phyloP scores from a whole-genome alignment of 768 basidiomycete species.

The Coprinopsis marcescibilis region DNA sequence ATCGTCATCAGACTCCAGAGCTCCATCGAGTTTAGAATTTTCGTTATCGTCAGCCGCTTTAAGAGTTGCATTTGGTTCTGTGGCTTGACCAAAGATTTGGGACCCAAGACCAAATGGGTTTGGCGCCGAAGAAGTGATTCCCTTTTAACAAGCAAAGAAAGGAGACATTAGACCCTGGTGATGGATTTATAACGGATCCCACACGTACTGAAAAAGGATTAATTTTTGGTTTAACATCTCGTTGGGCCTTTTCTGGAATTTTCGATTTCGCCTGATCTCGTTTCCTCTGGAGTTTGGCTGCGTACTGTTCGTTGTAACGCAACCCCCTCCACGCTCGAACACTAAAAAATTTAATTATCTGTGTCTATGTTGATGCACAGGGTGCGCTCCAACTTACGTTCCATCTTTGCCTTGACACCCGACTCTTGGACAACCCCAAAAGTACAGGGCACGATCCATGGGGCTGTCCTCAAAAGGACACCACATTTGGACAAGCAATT shows the following conservation, averaged over 20 bases:
- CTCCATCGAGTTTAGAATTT: constrained; percentile 24
- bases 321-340: constrained; percentile 79
- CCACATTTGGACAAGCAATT: constrained; percentile 83
- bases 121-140: constrained; percentile 18
- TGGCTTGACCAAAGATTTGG: constrained; percentile 53
- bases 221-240: constrained; percentile 23
- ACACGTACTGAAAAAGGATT: constrained; percentile 70
- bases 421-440: constrained; percentile 74
- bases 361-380: background rate
- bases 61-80: background rate
- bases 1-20: constrained; percentile 28
- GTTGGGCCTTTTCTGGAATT: constrained; percentile 24
- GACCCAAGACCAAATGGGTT: constrained; percentile 53
- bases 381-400: constrained; percentile 56
- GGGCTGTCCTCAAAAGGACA: constrained; percentile 84
- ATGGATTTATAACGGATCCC: background rate
- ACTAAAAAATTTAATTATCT: constrained; percentile 31
- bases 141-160: constrained; percentile 1
- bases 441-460: constrained; percentile 78
- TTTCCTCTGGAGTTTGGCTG: constrained; percentile 62
- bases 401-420: constrained; percentile 72
- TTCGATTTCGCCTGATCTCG: constrained; percentile 33
- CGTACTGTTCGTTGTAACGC: constrained; percentile 68
- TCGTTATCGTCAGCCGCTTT: constrained; percentile 13
- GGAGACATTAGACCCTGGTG: background rate